Evolutionary conservation across 2,329 filamentous ascomycete species (phyloP), one percentile per base, ranked within the genome.

Genomic region (Epichloe hybrida): DNA sequence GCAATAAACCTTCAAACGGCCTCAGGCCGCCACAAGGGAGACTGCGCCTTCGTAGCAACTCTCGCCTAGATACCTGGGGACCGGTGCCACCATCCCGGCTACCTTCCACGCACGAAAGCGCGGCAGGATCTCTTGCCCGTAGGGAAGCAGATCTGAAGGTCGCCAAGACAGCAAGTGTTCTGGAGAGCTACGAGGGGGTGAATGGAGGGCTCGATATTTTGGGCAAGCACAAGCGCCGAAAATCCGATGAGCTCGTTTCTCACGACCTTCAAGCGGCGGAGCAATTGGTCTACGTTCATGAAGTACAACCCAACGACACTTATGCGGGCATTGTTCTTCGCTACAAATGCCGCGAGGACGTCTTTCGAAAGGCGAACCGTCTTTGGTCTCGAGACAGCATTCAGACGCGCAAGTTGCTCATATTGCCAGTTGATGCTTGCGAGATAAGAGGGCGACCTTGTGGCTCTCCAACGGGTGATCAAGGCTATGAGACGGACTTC

Each of bases 311-410:
- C 13, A 79, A 79, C 43, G 93, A 98, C 68, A 97, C 89, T 2
- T 82, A 97, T 58, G 89, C 90, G 1, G 91, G 93, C 3, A 82
- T 98, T 48, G 85, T 93, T 49, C 83, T 98, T 56, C 86, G 84
- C 59, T 98, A 94, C 67, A 84, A 87, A 59, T 97, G 91, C 64
- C 80, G 86, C 55, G 82, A 89, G 51, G 84, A 90, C 46, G 77
- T 85, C 2, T 83, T 98, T 57, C 79, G 88, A 52, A 93, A 87
- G 64, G 83, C 88, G 39, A 98, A 98, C 64, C 81, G 93, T 11
- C 81, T 98, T 61, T 98, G 93, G 93, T 88, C 89, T 6, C 88
- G 89, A 56, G 93, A 97, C 63, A 88, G 81, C 55, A 84, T 97
- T 37, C 91, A 96, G 64, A 80, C 83, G 46, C 82, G 90, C 53